Evolutionary conservation across 129 eudicot genomes (phyloP).

Genomic region (Chrysanthemum lavandulifolium): DNA sequence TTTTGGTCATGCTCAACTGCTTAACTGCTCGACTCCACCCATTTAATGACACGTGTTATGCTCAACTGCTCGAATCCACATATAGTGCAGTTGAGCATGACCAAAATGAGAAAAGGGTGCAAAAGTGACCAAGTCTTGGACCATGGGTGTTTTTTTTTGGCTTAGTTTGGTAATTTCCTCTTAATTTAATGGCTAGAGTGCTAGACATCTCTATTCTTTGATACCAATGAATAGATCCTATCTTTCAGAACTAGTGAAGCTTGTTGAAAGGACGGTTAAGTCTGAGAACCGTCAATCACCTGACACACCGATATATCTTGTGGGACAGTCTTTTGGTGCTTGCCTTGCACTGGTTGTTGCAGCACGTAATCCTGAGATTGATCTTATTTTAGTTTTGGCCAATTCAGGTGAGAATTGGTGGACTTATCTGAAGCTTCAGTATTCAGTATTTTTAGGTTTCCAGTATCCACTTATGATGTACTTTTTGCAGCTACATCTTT

Average conservation of each 20-base stretch:
- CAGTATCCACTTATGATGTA: slow-evolving; percentile 10
- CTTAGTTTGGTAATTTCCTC: too few species aligned
- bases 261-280: slow-evolving; percentile 61
- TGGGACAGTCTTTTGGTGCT: slow-evolving; percentile 80
- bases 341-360: slow-evolving; percentile 85
- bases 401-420: slow-evolving; percentile 61
- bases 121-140: too few species aligned
- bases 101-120: too few species aligned
- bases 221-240: background rate
- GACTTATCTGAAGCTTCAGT: background rate
- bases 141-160: too few species aligned
- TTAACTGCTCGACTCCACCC: too few species aligned
- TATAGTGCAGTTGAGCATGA: too few species aligned
- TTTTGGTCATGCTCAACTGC: too few species aligned
- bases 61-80: too few species aligned
- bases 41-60: too few species aligned
- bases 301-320: slow-evolving; percentile 72
- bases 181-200: background rate
- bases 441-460: background rate
- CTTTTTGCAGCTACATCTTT: slow-evolving; percentile 69
- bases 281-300: slow-evolving; percentile 45
- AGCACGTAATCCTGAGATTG: slow-evolving; percentile 65
- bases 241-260: slow-evolving; percentile 65
- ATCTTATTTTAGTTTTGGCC: slow-evolving; percentile 61
- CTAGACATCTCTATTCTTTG: background rate